A percentile compares a stretch with the other conserved stretches of the same genome.
These are phyloP conservation scores for Lablab purpureus DNA, from an alignment of 306 rosid species.

Conservation along the genomic window DNA sequence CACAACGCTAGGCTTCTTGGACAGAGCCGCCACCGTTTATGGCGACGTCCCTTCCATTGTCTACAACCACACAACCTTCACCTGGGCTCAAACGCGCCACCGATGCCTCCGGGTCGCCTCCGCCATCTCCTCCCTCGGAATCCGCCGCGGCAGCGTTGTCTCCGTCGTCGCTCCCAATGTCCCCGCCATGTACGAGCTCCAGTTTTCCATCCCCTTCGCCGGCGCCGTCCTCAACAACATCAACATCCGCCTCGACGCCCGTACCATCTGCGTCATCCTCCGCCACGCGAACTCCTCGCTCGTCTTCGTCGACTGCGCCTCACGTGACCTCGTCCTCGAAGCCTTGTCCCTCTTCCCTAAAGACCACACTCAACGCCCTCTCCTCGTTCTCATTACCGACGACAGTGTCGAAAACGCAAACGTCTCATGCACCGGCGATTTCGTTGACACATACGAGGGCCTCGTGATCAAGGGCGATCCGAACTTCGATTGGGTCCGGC, in stretches of 20 bases:
- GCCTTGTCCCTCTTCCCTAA: constrained; percentile 50
- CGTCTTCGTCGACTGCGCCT: constrained; percentile 59
- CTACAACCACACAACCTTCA: constrained; percentile 56
- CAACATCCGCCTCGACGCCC: constrained; percentile 77
- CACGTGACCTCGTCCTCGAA: constrained; percentile 47
- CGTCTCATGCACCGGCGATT: constrained; percentile 15
- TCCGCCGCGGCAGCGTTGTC: constrained; percentile 61
- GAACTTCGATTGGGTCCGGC: constrained; percentile 51
- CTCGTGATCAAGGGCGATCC: constrained; percentile 55
- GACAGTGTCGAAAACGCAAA: background rate
- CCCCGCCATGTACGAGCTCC: constrained; percentile 86
- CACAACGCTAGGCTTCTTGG: constrained; percentile 62
- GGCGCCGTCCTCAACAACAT: constrained; percentile 69
- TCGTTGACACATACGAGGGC: constrained; percentile 49
- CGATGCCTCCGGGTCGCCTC: constrained; percentile 72
- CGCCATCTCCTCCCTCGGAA: constrained; percentile 56
- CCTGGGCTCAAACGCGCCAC: constrained; percentile 64
- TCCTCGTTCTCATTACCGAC: constrained; percentile 57
- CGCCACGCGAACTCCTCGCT: constrained; percentile 66
- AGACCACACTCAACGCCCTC: constrained; percentile 34
- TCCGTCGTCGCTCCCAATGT: constrained; percentile 74
- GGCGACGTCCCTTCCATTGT: constrained; percentile 55
- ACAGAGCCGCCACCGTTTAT: constrained; percentile 64
- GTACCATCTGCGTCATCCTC: constrained; percentile 61
- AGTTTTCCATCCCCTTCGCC: constrained; percentile 79